Evolutionary conservation across 23 red algal genomes (phyloP).

Genomic region (Gracilaria gracilis): DNA sequence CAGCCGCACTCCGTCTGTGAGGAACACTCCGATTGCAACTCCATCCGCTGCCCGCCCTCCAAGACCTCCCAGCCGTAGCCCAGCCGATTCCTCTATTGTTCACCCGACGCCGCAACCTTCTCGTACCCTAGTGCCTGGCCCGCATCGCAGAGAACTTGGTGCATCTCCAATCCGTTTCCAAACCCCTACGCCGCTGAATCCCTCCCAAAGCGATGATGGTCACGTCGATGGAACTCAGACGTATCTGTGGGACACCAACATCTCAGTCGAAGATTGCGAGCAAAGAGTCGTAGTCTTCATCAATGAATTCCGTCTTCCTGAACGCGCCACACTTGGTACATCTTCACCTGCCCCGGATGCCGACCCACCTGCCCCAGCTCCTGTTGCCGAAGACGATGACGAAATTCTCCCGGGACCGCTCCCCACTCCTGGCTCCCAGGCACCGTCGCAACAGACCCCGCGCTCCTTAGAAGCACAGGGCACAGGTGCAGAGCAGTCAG

Average conservation of each 20-base stretch:
- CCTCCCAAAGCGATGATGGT: neutral
- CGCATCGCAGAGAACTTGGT: constrained; percentile 61
- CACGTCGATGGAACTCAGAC: constrained; percentile 20
- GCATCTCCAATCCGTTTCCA: constrained; percentile 57
- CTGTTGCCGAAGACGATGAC: neutral
- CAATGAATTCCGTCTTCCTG: constrained; percentile 12
- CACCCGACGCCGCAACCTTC: constrained; percentile 65
- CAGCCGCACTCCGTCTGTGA: neutral
- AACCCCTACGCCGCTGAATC: constrained; percentile 19
- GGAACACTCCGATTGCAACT: constrained; percentile 1
- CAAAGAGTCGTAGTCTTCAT: constrained; percentile 68
- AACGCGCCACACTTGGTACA: neutral
- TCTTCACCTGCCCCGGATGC: neutral
- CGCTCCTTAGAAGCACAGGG: neutral
- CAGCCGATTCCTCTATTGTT: constrained; percentile 47
- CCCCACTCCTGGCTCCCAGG: neutral
- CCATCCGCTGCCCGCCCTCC: constrained; percentile 30
- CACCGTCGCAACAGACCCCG: neutral
- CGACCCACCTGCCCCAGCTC: neutral
- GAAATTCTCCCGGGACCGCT: constrained; percentile 21
- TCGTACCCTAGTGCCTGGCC: constrained; percentile 20
- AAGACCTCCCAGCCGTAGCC: constrained; percentile 3
- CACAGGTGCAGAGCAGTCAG: neutral
- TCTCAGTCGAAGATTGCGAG: constrained; percentile 75
- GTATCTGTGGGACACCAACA: constrained; percentile 77